Percentiles rank a stretch among this genome's conserved stretches.
phyloP scores from a whole-genome alignment of 768 basidiomycete genomes.

The Mycena sanguinolenta region DNA sequence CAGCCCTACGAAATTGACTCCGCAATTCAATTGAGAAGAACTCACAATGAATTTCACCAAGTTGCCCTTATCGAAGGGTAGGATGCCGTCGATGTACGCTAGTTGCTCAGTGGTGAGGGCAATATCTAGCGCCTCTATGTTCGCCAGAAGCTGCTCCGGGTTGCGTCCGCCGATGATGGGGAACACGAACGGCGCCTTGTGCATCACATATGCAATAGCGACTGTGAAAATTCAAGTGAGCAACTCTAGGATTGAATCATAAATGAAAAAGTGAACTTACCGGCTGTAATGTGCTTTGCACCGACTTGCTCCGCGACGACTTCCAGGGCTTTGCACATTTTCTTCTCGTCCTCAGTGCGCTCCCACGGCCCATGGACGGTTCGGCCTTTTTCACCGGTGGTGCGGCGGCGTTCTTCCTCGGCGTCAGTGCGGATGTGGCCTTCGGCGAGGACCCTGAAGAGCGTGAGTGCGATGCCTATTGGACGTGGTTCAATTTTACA shows the following conservation, averaged over 20 bases:
- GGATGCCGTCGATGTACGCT: slow-evolving; percentile 47
- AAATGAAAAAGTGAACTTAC: background rate
- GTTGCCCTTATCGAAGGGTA: slow-evolving; percentile 55
- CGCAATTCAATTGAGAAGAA: background rate
- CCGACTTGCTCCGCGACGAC: background rate
- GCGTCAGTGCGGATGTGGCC: slow-evolving; percentile 45
- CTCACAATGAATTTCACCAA: background rate
- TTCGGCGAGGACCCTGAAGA: slow-evolving; percentile 49
- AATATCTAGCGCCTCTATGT: slow-evolving; percentile 1
- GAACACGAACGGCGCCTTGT: slow-evolving; percentile 59
- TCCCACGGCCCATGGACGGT: slow-evolving; percentile 43
- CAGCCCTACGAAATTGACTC: background rate
- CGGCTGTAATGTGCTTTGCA: slow-evolving; percentile 7
- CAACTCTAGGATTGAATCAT: background rate
- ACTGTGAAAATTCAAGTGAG: background rate
- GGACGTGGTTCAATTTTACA: background rate
- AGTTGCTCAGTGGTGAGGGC: slow-evolving; percentile 52
- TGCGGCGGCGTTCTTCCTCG: slow-evolving; percentile 45
- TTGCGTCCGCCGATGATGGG: slow-evolving; percentile 47
- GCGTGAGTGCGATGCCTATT: slow-evolving; percentile 51
- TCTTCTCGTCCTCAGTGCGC: slow-evolving; percentile 39
- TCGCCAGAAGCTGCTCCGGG: background rate
- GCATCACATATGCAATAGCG: slow-evolving; percentile 45
- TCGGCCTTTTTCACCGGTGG: slow-evolving; percentile 55
- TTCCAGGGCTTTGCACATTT: slow-evolving; percentile 6